Conservation (phyloP, 768 basidiomycete genomes). For the Collybiopsis confluens region DNA sequence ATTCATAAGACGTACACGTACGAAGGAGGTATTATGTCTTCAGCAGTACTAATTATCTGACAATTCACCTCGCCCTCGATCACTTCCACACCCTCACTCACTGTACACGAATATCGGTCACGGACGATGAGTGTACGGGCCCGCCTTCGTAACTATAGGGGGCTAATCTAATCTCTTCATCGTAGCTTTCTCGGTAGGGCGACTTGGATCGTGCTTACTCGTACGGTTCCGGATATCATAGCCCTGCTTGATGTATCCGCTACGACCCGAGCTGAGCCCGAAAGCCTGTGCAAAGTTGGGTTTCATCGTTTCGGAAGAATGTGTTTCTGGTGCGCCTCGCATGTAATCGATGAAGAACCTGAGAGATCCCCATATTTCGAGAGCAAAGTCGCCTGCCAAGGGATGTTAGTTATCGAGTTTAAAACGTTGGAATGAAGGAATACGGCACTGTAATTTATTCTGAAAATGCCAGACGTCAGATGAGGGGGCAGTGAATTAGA, state of each 20-base stretch:
- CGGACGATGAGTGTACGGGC: too few relatives aligned
- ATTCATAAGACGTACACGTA: too few relatives aligned
- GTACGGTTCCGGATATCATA: not conserved
- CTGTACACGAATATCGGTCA: too few relatives aligned
- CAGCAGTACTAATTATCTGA: too few relatives aligned
- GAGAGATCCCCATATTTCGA: slow-evolving; percentile 50
- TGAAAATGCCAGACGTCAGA: slow-evolving; percentile 13
- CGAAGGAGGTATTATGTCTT: too few relatives aligned
- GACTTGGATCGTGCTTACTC: slow-evolving; percentile 11
- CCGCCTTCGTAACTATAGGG: slow-evolving; percentile 25
- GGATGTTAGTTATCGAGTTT: not conserved
- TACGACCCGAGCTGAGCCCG: slow-evolving; percentile 20
- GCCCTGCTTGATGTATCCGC: slow-evolving; percentile 14
- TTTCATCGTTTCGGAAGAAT: slow-evolving; percentile 5
- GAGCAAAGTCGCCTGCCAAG: slow-evolving; percentile 51
- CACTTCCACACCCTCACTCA: too few relatives aligned
- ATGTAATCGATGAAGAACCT: slow-evolving; percentile 43
- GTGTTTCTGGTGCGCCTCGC: slow-evolving; percentile 14
- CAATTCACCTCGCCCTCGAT: too few relatives aligned
- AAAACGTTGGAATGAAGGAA: not conserved
- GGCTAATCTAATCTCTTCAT: slow-evolving; percentile 37
- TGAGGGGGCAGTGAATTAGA: slow-evolving; percentile 1
- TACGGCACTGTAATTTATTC: slow-evolving; percentile 29
- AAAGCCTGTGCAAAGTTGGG: slow-evolving; percentile 20
- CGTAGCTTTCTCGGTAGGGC: slow-evolving; percentile 25